Evolutionary conservation across 495 filamentous ascomycete species (phyloP), one percentile per base, ranked within the genome.

Genomic region (Letharia lupina): DNA sequence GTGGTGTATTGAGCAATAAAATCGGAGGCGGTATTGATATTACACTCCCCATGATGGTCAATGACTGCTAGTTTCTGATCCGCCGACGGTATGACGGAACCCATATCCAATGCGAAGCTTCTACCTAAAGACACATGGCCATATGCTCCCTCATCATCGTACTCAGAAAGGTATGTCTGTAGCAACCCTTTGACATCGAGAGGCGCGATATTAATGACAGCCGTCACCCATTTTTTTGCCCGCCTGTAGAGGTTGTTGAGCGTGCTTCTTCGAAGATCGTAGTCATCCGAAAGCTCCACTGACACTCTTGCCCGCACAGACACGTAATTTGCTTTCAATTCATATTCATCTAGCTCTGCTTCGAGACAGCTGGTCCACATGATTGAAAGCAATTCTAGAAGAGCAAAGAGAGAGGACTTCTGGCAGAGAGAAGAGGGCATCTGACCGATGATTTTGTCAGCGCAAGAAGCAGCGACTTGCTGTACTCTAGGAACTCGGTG

Each of bases 1-100:
- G 90, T 94, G n/a, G 93, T 97, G 72, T 98, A 97, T 72, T 97
- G 91, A 42, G 92, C 90, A 73, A 98, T 87, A 70, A 98, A 96
- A 74, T 96, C 92, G 18, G 93, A 97, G 16, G 91, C 93, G 18
- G 92, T 88, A 70, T 98, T 94, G 68, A 96, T 86, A 58, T 85
- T 85, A 28, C 82, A 84, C 41, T 85, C 82, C 15, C 87, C 84
- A 65, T 90, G 82, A 40, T 77, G 80, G 62, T 96, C 90, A 37
- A 96, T 87, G 9, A 89, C 84, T 35, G 81, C 83, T 78, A 98
- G 81, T 62, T 90, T 84, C 67, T 94, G 92, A 75, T 98, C 92
- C 39, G 88, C 91, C n/a, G 81, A 80, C 4, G 94, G 93, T 68
- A 98, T 92, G 10, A 85, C 79, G 20, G 89, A 88, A 3, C 93